Evolutionary conservation across 306 rosid genomes (phyloP).

Genomic region (Alnus rubra): DNA sequence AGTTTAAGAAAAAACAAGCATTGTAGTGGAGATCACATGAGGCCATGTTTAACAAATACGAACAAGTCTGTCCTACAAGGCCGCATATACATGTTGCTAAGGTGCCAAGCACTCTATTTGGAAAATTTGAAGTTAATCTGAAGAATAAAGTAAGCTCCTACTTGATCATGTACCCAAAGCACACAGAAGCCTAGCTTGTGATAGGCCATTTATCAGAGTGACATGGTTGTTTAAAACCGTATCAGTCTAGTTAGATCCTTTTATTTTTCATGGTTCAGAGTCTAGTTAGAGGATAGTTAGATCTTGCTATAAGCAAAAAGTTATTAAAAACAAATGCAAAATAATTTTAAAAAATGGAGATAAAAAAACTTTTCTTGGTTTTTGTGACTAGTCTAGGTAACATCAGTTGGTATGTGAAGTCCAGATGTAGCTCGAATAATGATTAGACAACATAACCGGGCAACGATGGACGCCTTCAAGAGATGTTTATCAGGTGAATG

Average conservation of each 20-base stretch:
- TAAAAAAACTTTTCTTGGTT: too few relatives aligned
- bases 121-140: background rate
- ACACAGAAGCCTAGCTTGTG: background rate
- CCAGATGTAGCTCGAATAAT: slow-evolving; percentile 9
- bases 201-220: background rate
- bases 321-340: too few relatives aligned
- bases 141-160: background rate
- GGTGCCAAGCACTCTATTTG: too few relatives aligned
- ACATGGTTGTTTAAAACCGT: background rate
- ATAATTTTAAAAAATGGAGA: too few relatives aligned
- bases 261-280: background rate
- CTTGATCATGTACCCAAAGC: background rate
- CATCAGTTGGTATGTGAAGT: background rate
- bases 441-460: background rate
- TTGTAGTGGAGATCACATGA: background rate
- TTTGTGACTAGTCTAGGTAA: background rate
- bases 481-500: background rate
- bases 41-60: background rate
- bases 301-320: background rate
- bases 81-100: background rate
- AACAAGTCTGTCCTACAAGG: background rate
- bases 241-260: background rate
- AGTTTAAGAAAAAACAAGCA: background rate
- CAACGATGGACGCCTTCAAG: slow-evolving; percentile 7
- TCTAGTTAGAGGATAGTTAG: background rate